phyloP scores from a whole-genome alignment of 305 asterid species.

The Fraxinus angustifolia region DNA sequence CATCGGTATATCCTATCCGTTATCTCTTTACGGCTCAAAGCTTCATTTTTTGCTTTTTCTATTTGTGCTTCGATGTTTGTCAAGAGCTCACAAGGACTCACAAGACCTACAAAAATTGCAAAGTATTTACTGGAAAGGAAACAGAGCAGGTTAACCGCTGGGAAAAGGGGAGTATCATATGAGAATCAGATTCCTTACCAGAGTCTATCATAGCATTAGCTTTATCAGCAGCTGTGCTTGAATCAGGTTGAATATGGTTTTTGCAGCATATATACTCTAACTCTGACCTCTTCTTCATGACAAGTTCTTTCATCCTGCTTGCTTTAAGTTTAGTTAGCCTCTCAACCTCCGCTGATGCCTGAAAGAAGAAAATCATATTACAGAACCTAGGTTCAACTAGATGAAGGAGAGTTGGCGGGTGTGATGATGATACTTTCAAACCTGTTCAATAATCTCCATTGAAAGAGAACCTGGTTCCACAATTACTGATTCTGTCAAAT shows the following conservation, averaged over 20 bases:
- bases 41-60: slow-evolving; percentile 64
- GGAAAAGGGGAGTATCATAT: neutral
- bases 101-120: slow-evolving; percentile 61
- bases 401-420: neutral
- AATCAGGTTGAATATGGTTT: slow-evolving; percentile 78
- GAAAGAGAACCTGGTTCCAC: slow-evolving; percentile 69
- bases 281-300: slow-evolving; percentile 76
- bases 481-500: slow-evolving; percentile 58
- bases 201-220: slow-evolving; percentile 86
- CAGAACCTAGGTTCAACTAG: neutral
- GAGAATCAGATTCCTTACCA: slow-evolving; percentile 40
- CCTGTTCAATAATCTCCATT: slow-evolving; percentile 70
- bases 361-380: slow-evolving; percentile 23
- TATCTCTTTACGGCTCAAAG: slow-evolving; percentile 75
- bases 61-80: slow-evolving; percentile 83
- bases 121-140: neutral
- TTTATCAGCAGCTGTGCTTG: slow-evolving; percentile 83
- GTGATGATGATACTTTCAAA: slow-evolving; percentile 17
- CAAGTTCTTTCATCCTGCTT: slow-evolving; percentile 90
- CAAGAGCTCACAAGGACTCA: slow-evolving; percentile 83
- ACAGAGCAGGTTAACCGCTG: neutral
- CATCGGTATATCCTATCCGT: slow-evolving; percentile 77
- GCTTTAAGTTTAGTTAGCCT: slow-evolving; percentile 79
- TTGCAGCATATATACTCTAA: slow-evolving; percentile 71
- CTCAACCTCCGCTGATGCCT: slow-evolving; percentile 79